Evolutionary conservation across 352 stramenopile genomes (phyloP).

Genomic region (Paralagenidium karlingii): DNA sequence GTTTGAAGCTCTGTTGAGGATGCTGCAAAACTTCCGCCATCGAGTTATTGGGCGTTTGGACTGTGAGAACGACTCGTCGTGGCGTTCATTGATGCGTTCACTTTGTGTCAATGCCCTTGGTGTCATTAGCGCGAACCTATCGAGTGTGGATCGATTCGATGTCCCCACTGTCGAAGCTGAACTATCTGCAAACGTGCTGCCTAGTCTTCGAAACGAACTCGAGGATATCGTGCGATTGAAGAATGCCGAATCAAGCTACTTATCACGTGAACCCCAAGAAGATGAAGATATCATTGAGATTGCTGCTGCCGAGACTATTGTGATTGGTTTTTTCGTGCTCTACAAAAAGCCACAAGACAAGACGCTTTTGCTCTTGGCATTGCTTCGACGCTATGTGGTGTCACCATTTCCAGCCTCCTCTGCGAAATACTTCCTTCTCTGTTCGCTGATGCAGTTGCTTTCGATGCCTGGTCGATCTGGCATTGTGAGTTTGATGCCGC

Average conservation of each 20-base stretch:
- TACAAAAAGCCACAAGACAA: slow-evolving; percentile 54
- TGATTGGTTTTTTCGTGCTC: slow-evolving; percentile 42
- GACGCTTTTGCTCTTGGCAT: slow-evolving; percentile 41
- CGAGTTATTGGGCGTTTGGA: neutral
- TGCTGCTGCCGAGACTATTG: slow-evolving; percentile 48
- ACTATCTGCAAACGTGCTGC: too few species aligned
- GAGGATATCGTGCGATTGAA: slow-evolving; percentile 21
- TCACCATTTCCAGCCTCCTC: slow-evolving; percentile 14
- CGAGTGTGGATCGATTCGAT: slow-evolving; percentile 45
- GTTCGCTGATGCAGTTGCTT: slow-evolving; percentile 37
- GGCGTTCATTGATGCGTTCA: slow-evolving; percentile 17
- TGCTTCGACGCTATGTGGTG: slow-evolving; percentile 32
- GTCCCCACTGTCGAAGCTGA: too few species aligned
- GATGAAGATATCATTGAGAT: slow-evolving; percentile 30
- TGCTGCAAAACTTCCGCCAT: slow-evolving; percentile 28
- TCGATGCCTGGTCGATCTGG: slow-evolving; percentile 39
- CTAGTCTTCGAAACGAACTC: slow-evolving; percentile 23
- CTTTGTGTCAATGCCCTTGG: slow-evolving; percentile 13
- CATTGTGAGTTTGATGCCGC: slow-evolving; percentile 58
- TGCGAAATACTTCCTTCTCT: slow-evolving; percentile 38
- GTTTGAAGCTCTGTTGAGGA: slow-evolving; percentile 28
- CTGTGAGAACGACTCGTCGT: too few species aligned
- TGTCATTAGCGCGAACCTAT: slow-evolving; percentile 53
- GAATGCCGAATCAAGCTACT: neutral
- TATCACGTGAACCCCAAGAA: too few species aligned